Conservation (phyloP, 345 rosid species). For the Linum tenue region DNA sequence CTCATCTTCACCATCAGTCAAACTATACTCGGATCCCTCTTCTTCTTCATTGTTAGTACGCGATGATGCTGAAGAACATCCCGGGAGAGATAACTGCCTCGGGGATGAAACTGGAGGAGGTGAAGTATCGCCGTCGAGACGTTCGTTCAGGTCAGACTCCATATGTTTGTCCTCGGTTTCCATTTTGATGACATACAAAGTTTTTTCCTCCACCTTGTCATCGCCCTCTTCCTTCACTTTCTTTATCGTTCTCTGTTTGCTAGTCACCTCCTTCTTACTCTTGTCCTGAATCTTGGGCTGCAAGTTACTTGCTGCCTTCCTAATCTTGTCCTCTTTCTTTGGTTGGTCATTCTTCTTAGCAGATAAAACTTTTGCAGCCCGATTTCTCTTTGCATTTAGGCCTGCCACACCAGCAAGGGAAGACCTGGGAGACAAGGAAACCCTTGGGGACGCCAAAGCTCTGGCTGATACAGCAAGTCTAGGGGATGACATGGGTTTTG, state of each 20-base stretch:
- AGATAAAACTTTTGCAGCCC: conserved; percentile 24
- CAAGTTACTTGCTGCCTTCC: conserved; percentile 5
- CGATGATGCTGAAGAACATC: conserved; percentile 20
- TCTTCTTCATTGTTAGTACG: conserved; percentile 25
- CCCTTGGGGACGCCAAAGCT: conserved; percentile 20
- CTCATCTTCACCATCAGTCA: conserved; percentile 28
- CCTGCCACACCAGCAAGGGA: conserved; percentile 22
- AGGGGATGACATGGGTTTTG: conserved; percentile 12
- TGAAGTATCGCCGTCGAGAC: conserved; percentile 25
- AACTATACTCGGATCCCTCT: conserved; percentile 27
- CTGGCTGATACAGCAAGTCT: conserved; percentile 8
- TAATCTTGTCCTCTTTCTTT: conserved; percentile 4
- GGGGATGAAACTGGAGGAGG: conserved; percentile 21
- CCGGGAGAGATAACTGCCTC: conserved; percentile 13
- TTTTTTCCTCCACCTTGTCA: conserved; percentile 46
- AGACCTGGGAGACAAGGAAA: conserved; percentile 23
- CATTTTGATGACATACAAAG: conserved; percentile 54
- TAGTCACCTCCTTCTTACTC: conserved; percentile 19
- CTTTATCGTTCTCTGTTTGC: conserved; percentile 16
- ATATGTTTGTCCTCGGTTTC: conserved; percentile 33
- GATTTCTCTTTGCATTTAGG: conserved; percentile 28
- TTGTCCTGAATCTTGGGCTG: conserved; percentile 24
- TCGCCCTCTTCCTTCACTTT: conserved; percentile 11
- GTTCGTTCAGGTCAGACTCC: conserved; percentile 37
- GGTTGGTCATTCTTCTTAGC: conserved; percentile 20